These are phyloP conservation scores for Thielaviopsis euricoi DNA, from an alignment of 2,329 filamentous ascomycete genomes.

Conservation along the genomic window DNA sequence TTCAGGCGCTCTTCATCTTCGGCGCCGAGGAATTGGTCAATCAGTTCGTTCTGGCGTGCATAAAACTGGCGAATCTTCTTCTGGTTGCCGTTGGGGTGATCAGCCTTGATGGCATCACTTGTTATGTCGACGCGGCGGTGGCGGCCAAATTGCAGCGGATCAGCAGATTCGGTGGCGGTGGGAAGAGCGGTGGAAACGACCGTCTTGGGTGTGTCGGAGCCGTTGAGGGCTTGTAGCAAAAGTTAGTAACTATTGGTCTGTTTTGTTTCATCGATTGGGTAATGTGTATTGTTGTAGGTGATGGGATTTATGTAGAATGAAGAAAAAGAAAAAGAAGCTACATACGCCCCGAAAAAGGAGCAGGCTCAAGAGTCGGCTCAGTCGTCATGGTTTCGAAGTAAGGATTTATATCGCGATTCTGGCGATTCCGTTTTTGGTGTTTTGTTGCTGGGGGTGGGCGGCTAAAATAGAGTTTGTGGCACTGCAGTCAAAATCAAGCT, in stretches of 20 bases:
- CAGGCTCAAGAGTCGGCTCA: not conserved
- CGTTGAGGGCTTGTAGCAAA: not conserved
- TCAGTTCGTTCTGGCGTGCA: slow-evolving; percentile 29
- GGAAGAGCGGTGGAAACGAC: not conserved
- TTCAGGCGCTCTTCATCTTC: slow-evolving; percentile 36
- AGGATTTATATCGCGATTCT: not conserved
- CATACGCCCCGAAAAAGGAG: not conserved
- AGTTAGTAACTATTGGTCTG: too few species aligned
- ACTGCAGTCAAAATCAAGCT: not conserved
- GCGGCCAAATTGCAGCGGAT: slow-evolving; percentile 24
- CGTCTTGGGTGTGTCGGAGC: not conserved
- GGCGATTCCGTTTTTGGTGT: not conserved
- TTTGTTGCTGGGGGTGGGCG: not conserved
- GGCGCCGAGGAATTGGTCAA: slow-evolving; percentile 36
- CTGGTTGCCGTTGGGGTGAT: slow-evolving; percentile 29
- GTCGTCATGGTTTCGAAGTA: not conserved
- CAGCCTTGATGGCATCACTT: slow-evolving; percentile 13
- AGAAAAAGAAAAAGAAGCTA: not conserved
- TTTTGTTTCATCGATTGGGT: too few species aligned
- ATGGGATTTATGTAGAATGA: not conserved
- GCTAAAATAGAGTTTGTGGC: not conserved
- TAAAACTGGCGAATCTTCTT: slow-evolving; percentile 30
- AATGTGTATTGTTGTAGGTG: too few species aligned
- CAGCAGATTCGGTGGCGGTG: slow-evolving; percentile 12
- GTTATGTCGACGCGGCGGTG: slow-evolving; percentile 20